phyloP scores from a whole-genome alignment of 257 asterid species.

The Nicotiana tabacum region DNA sequence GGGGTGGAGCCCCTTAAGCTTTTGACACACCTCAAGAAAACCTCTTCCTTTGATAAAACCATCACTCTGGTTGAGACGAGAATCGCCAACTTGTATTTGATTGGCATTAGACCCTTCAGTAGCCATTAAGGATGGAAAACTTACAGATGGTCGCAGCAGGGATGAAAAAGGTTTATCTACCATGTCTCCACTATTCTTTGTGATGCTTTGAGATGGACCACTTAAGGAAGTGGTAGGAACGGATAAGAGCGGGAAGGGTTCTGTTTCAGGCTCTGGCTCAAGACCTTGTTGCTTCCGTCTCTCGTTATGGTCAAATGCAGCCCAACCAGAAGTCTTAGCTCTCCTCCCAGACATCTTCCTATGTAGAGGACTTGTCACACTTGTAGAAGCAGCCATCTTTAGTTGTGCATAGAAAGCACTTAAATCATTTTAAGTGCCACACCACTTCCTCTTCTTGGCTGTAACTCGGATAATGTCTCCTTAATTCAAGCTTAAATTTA shows the following conservation, averaged over 20 bases:
- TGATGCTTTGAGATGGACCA: constrained; percentile 13
- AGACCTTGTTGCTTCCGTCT: constrained; percentile 34
- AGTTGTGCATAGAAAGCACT: not conserved
- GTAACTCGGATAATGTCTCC: not conserved
- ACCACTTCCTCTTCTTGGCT: constrained; percentile 4
- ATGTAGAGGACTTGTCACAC: constrained; percentile 22
- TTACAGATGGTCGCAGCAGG: constrained; percentile 32
- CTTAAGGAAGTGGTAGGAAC: constrained; percentile 9
- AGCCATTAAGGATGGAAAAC: constrained; percentile 26
- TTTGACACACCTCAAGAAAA: constrained; percentile 22
- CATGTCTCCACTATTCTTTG: constrained; percentile 9
- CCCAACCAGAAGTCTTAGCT: constrained; percentile 73
- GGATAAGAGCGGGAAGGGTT: constrained; percentile 58
- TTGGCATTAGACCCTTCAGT: constrained; percentile 14
- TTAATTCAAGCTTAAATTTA: not conserved
- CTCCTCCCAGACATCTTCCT: constrained; percentile 31
- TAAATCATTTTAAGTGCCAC: not conserved
- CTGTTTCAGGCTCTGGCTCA: constrained; percentile 30
- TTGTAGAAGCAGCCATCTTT: constrained; percentile 31
- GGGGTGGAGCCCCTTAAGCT: constrained; percentile 47
- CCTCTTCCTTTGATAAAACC: not conserved
- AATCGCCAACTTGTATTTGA: constrained; percentile 17
- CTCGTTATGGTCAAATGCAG: constrained; percentile 68
- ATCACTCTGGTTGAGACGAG: constrained; percentile 5
- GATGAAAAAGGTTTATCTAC: constrained; percentile 60